Evolutionary conservation across 495 filamentous ascomycete species (phyloP).

Genomic region (Penicillium bovifimosum): DNA sequence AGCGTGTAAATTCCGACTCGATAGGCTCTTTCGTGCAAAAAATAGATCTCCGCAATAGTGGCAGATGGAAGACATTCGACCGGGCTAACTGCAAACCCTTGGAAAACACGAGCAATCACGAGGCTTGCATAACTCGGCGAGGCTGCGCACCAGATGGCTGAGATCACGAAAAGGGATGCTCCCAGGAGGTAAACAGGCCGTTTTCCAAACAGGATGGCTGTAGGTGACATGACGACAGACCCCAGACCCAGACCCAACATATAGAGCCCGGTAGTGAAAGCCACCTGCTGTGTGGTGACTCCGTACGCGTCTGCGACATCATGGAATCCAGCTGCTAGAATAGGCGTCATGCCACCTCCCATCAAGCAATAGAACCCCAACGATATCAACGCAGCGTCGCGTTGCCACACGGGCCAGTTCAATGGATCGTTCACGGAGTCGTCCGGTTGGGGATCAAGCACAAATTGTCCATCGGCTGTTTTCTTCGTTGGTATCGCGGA

Average conservation of each 20-base stretch:
- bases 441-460: conserved; percentile 89
- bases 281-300: conserved; percentile 67
- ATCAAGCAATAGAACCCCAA: conserved; percentile 89
- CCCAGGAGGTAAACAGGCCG: conserved; percentile 85
- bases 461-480: conserved; percentile 76
- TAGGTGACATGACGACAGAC: conserved; percentile 77
- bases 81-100: conserved; percentile 81
- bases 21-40: conserved; percentile 90
- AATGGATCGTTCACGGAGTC: conserved; percentile 86
- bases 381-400: conserved; percentile 76
- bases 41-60: conserved; percentile 95
- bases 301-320: conserved; percentile 68
- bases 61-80: conserved; percentile 95
- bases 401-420: conserved; percentile 83
- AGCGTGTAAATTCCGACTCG: conserved; percentile 95
- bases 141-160: conserved; percentile 79
- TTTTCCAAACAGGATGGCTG: conserved; percentile 87
- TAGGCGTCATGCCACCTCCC: conserved; percentile 87
- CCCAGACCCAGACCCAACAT: conserved; percentile 93
- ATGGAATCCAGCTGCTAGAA: conserved; percentile 86
- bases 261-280: conserved; percentile 87
- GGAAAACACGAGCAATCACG: conserved; percentile 76
- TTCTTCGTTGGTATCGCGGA: conserved; percentile 53
- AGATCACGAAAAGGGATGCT: conserved; percentile 66
- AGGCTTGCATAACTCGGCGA: conserved; percentile 78